These are phyloP conservation scores for Fonsecaea pugnacius DNA, from an alignment of 2,329 filamentous ascomycete species.

Conservation along the genomic window DNA sequence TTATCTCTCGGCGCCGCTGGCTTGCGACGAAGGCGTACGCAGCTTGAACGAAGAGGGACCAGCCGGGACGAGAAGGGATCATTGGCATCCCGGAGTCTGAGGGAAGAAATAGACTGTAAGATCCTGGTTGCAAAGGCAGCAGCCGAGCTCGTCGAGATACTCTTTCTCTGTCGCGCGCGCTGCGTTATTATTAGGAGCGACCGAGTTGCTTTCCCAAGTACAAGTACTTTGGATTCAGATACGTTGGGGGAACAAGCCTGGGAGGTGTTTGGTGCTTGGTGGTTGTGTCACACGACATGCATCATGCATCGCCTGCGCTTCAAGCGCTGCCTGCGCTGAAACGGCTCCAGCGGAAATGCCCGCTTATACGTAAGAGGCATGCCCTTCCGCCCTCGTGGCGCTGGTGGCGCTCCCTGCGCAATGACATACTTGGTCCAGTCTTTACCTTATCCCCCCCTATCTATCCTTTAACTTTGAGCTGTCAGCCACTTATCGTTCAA, in stretches of 20 bases:
- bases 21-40: background rate
- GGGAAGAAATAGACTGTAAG: background rate
- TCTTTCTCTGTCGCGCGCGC: background rate
- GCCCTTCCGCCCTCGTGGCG: background rate
- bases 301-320: background rate
- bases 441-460: background rate
- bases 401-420: background rate
- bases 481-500: background rate
- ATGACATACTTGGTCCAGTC: conserved; percentile 1
- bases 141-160: background rate
- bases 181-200: background rate
- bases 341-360: background rate
- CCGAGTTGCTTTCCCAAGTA: background rate
- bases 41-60: background rate
- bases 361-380: background rate
- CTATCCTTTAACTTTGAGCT: background rate
- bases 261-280: background rate
- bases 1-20: background rate
- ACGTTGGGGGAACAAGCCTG: background rate
- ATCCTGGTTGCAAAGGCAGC: background rate
- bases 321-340: background rate
- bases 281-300: background rate
- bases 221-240: background rate
- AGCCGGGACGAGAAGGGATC: background rate
- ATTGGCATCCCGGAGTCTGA: background rate